A percentile compares a stretch with the other conserved stretches of the same genome.
Conservation (phyloP, 495 filamentous ascomycete genomes). For the Penicillium bovifimosum region DNA sequence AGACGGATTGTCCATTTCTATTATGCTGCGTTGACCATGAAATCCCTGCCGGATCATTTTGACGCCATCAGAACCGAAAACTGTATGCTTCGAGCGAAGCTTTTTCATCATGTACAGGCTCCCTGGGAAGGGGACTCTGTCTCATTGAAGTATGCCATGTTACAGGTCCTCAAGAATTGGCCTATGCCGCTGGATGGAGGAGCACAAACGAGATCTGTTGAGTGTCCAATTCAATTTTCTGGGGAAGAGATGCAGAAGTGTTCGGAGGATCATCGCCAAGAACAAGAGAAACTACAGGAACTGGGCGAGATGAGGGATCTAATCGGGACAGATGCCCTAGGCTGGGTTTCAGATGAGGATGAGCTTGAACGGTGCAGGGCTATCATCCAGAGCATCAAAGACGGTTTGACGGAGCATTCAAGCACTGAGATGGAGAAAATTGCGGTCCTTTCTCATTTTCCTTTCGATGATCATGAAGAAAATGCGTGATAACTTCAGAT, state of each 20-base stretch:
- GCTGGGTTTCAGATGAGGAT: constrained; percentile 25
- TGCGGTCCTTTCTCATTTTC: constrained; percentile 19
- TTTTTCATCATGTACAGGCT: constrained; percentile 15
- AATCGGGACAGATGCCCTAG: constrained; percentile 21
- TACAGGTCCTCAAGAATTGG: constrained; percentile 17
- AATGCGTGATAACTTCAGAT: neutral
- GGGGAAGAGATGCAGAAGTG: constrained; percentile 13
- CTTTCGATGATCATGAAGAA: constrained; percentile 28
- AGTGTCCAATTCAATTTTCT: constrained; percentile 18
- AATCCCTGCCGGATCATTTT: constrained; percentile 22
- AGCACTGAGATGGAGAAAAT: constrained; percentile 19
- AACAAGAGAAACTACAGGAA: constrained; percentile 22
- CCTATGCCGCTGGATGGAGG: constrained; percentile 16
- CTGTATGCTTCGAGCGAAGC: constrained; percentile 22
- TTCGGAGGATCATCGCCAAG: constrained; percentile 9
- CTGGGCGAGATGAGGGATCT: constrained; percentile 22
- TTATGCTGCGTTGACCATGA: constrained; percentile 24
- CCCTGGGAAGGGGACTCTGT: constrained; percentile 24
- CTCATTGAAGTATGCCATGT: constrained; percentile 15
- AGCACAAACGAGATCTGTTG: neutral
- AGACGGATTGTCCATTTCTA: constrained; percentile 24
- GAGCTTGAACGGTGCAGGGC: constrained; percentile 16
- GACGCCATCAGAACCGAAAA: constrained; percentile 19
- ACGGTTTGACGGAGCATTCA: constrained; percentile 22
- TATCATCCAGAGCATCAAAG: constrained; percentile 20